Conservation (phyloP, 768 basidiomycete genomes). For the Psilocybe sp. region DNA sequence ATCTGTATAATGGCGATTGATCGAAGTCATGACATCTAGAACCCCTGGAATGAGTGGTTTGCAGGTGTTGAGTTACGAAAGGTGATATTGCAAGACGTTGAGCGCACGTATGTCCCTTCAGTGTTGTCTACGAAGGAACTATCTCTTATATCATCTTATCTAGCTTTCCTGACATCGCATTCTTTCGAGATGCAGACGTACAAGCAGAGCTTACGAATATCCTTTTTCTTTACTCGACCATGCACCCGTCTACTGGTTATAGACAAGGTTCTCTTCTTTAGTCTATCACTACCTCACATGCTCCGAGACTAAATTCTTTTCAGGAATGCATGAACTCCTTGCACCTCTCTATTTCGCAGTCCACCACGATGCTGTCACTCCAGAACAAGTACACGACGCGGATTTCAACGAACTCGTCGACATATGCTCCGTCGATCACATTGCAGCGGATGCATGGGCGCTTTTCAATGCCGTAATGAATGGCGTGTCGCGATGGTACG, state of each 20-base stretch:
- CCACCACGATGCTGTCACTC: conserved; percentile 74
- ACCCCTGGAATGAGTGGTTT: conserved; percentile 97
- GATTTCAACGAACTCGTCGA: conserved; percentile 45
- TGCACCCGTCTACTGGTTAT: conserved; percentile 84
- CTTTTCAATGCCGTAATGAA: conserved; percentile 83
- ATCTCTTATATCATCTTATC: conserved; percentile 1
- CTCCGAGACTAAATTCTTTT: background rate
- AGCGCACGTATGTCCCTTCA: conserved; percentile 72
- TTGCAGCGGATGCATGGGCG: conserved; percentile 85
- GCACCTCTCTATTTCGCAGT: conserved; percentile 83
- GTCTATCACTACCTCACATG: background rate
- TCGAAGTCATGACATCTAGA: conserved; percentile 38
- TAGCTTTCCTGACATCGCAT: conserved; percentile 94
- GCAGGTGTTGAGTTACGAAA: conserved; percentile 83
- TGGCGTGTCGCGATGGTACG: conserved; percentile 73
- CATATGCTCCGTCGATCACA: conserved; percentile 63
- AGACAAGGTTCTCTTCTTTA: conserved; percentile 60
- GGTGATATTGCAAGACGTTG: conserved; percentile 91
- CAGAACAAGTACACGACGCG: conserved; percentile 23
- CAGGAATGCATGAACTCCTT: conserved; percentile 96
- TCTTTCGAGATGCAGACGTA: conserved; percentile 76
- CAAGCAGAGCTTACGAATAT: conserved; percentile 83
- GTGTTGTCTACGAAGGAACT: conserved; percentile 4
- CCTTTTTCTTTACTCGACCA: conserved; percentile 78
- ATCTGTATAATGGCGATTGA: background rate